phyloP scores from a whole-genome alignment of 2,329 filamentous ascomycete genomes.

The Gaeumannomyces sp. region DNA sequence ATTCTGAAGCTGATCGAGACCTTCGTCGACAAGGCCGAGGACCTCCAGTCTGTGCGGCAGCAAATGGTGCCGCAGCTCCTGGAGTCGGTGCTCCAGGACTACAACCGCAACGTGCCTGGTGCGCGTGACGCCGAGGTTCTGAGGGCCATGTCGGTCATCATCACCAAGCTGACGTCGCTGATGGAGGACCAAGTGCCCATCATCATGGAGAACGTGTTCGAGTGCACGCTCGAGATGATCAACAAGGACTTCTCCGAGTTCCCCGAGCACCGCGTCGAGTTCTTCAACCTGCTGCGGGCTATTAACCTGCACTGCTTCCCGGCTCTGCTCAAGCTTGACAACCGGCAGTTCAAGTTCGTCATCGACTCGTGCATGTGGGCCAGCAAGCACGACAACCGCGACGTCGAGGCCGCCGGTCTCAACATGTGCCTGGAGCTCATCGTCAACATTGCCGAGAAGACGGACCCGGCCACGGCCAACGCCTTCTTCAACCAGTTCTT shows the following conservation, averaged over 20 bases:
- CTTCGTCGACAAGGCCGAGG: constrained; percentile 96
- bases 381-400: constrained; percentile 99
- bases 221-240: constrained; percentile 98
- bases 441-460: constrained; percentile 92
- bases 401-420: constrained; percentile 91
- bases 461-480: constrained; percentile 77
- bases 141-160: constrained; percentile 96
- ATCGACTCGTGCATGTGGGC: constrained; percentile 99
- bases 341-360: constrained; percentile 97
- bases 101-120: constrained; percentile 93
- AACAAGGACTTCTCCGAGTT: constrained; percentile 99
- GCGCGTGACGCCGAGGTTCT: constrained; percentile 94
- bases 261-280: constrained; percentile 97
- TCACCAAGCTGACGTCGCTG: constrained; percentile 85
- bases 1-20: constrained; percentile 97
- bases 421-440: constrained; percentile 98
- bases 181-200: constrained; percentile 98
- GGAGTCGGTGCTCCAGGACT: constrained; percentile 90
- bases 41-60: constrained; percentile 83
- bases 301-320: constrained; percentile 98
- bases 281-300: constrained; percentile 92
- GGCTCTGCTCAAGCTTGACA: constrained; percentile 85
- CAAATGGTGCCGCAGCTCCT: constrained; percentile 95
- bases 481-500: constrained; percentile 99
- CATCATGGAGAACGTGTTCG: constrained; percentile 98